Conservation (phyloP, 179 eudicot genomes). For the Amaranthus tricolor region DNA sequence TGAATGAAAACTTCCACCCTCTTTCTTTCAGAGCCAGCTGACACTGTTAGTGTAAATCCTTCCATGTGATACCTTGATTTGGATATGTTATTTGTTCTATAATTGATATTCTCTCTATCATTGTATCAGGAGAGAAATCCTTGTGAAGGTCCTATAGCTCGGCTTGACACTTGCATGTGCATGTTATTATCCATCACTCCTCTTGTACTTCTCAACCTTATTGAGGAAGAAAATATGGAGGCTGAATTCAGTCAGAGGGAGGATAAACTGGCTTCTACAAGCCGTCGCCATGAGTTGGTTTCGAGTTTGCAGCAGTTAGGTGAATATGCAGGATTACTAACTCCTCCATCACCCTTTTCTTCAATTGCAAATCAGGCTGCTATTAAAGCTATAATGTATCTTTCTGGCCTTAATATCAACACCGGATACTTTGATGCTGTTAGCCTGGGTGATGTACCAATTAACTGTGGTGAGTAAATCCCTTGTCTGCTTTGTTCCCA, state of each 20-base stretch:
- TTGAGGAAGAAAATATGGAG: constrained; percentile 65
- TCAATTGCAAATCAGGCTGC: constrained; percentile 89
- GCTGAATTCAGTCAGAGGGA: constrained; percentile 35
- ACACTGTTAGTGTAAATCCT: not conserved
- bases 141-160: constrained; percentile 94
- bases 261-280: constrained; percentile 37
- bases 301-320: constrained; percentile 77
- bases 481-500: constrained; percentile 16
- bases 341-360: constrained; percentile 65
- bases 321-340: constrained; percentile 67
- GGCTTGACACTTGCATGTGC: constrained; percentile 84
- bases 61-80: no score
- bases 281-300: constrained; percentile 56
- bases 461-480: constrained; percentile 68
- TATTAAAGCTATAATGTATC: constrained; percentile 74
- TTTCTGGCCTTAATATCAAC: constrained; percentile 60
- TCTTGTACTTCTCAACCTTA: constrained; percentile 65
- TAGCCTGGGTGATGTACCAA: constrained; percentile 59
- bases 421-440: constrained; percentile 65
- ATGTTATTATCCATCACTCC: constrained; percentile 74
- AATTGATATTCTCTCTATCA: not conserved
- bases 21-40: not conserved
- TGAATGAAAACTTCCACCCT: not conserved
- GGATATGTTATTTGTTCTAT: not conserved
- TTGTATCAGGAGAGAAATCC: constrained; percentile 75